phyloP scores from a whole-genome alignment of 257 asterid genomes.

The Petrea volubilis region DNA sequence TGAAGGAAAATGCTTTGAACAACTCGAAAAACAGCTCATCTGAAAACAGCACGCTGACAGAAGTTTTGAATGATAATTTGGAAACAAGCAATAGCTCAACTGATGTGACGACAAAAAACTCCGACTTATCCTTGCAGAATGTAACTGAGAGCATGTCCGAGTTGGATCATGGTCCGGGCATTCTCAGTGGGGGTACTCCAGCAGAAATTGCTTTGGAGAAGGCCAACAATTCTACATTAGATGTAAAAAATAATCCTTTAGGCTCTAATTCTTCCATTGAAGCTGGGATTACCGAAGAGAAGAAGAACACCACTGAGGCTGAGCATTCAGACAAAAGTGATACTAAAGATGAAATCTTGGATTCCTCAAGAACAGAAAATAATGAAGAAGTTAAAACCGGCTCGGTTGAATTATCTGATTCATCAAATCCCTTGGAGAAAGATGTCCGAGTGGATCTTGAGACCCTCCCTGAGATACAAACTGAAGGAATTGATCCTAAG shows the following conservation, averaged over 20 bases:
- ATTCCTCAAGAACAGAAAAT: slow-evolving; percentile 22
- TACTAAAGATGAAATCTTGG: slow-evolving; percentile 23
- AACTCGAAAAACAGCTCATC: too few species aligned
- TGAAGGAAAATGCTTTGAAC: too few species aligned
- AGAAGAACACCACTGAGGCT: slow-evolving; percentile 14
- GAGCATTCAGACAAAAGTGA: too few species aligned
- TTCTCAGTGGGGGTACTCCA: too few species aligned
- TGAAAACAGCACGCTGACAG: slow-evolving; percentile 18
- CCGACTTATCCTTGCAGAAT: slow-evolving; percentile 24
- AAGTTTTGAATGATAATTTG: slow-evolving; percentile 15
- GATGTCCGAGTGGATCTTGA: slow-evolving; percentile 38
- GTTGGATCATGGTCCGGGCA: not conserved
- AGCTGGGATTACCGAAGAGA: too few species aligned
- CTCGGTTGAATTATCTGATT: slow-evolving; percentile 44
- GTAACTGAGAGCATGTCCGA: slow-evolving; percentile 14
- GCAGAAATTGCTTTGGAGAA: slow-evolving; percentile 14
- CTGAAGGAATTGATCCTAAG: slow-evolving; percentile 41
- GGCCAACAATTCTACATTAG: slow-evolving; percentile 22
- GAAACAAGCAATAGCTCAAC: too few species aligned
- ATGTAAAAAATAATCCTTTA: slow-evolving; percentile 7
- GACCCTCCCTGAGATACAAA: slow-evolving; percentile 45
- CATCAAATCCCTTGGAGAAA: slow-evolving; percentile 46
- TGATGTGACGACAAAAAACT: slow-evolving; percentile 23
- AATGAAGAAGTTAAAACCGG: slow-evolving; percentile 37
- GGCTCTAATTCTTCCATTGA: slow-evolving; percentile 27